Evolutionary conservation across 352 stramenopile genomes (phyloP).

Genomic region (Pythium sp.): DNA sequence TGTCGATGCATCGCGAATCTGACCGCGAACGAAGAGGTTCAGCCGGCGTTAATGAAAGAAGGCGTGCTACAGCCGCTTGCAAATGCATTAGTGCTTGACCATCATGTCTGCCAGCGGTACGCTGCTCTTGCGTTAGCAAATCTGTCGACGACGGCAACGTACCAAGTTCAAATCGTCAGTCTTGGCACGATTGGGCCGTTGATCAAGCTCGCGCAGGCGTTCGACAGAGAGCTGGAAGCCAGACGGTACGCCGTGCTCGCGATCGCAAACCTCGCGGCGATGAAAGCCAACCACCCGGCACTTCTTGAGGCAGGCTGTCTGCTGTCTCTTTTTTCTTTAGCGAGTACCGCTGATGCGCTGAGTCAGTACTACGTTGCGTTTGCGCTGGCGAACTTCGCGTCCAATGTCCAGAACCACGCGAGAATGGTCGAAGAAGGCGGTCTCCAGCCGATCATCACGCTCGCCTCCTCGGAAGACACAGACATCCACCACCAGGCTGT

Average conservation of each 20-base stretch:
- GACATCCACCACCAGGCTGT: conserved; percentile 95
- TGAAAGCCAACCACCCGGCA: conserved; percentile 92
- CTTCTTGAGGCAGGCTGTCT: conserved; percentile 91
- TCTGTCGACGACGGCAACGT: conserved; percentile 90
- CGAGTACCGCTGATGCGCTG: conserved; percentile 90
- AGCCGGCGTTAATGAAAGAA: conserved; percentile 90
- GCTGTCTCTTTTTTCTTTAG: conserved; percentile 91
- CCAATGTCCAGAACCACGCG: conserved; percentile 90
- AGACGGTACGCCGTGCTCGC: conserved; percentile 92
- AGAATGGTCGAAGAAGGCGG: conserved; percentile 95
- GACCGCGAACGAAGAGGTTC: conserved; percentile 92
- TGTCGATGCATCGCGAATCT: conserved; percentile 94
- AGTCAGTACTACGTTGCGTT: conserved; percentile 96
- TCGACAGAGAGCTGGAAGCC: conserved; percentile 92
- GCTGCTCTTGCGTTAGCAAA: conserved; percentile 93
- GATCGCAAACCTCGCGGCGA: conserved; percentile 94
- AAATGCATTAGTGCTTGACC: conserved; percentile 80
- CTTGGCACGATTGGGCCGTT: conserved; percentile 91
- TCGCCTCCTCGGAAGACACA: conserved; percentile 89
- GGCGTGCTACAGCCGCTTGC: conserved; percentile 90
- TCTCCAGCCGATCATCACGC: conserved; percentile 93
- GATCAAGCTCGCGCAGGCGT: conserved; percentile 81
- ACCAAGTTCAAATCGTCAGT: conserved; percentile 95
- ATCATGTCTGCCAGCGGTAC: conserved; percentile 94
- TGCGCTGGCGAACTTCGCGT: conserved; percentile 94